Evolutionary conservation across 2,329 filamentous ascomycete genomes (phyloP).

Genomic region (Neonectria coccinea): DNA sequence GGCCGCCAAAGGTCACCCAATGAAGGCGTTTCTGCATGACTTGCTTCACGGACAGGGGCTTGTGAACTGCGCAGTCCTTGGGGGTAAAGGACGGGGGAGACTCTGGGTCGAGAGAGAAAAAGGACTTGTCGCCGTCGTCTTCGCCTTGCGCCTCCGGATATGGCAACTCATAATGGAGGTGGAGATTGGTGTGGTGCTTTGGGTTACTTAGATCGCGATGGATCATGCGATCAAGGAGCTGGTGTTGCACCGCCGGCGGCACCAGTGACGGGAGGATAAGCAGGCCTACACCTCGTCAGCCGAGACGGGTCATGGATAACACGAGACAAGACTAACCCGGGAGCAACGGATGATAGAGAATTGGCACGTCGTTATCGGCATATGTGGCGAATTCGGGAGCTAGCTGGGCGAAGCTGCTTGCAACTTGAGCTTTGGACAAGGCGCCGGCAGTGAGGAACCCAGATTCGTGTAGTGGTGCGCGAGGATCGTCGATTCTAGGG

Average conservation of each 20-base stretch:
- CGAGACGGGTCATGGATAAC: background rate
- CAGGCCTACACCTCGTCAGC: conserved; percentile 70
- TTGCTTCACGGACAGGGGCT: conserved; percentile 74
- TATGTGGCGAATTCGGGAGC: conserved; percentile 49
- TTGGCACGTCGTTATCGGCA: conserved; percentile 54
- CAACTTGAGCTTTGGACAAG: conserved; percentile 58
- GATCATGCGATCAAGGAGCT: conserved; percentile 78
- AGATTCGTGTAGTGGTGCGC: conserved; percentile 50
- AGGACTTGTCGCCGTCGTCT: conserved; percentile 54
- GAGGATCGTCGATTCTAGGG: conserved; percentile 68
- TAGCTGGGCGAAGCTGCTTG: conserved; percentile 58
- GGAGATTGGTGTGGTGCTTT: conserved; percentile 87
- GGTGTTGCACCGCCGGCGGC: conserved; percentile 74
- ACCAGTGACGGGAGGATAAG: conserved; percentile 81
- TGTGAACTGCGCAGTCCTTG: conserved; percentile 80
- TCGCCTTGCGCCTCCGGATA: conserved; percentile 58
- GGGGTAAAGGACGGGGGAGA: conserved; percentile 70
- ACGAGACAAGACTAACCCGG: conserved; percentile 67
- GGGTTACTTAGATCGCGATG: conserved; percentile 81
- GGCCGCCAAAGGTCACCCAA: conserved; percentile 94
- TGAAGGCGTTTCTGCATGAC: conserved; percentile 84
- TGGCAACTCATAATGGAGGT: conserved; percentile 80
- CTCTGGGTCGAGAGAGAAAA: conserved; percentile 65
- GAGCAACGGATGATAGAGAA: conserved; percentile 74
- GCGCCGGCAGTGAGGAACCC: conserved; percentile 60